Evolutionary conservation across 306 rosid species (phyloP), one percentile per base, ranked within the genome.

Genomic region (Carpinus fangiana): DNA sequence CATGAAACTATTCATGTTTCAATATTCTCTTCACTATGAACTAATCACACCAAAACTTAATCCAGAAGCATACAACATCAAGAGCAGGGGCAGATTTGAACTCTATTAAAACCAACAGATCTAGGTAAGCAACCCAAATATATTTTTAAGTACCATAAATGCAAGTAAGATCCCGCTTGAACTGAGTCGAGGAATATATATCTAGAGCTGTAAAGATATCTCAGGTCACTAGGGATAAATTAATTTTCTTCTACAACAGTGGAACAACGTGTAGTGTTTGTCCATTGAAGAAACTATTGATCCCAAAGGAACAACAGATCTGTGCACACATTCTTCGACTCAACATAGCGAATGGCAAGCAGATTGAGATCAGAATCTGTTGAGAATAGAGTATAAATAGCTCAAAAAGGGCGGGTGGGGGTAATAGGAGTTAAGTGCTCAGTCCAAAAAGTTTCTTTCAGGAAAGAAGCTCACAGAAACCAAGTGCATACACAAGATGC

Each of bases 71-170:
- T 66, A 18, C 14, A 18, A 8, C 26, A 38, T 36, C 28, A 36
- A 66, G 72, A 66, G 38, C 51, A 7, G 14, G 12, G 14, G 2
- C 16, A n/a, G 72, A 7, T 36, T 66, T 41, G 21, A 66, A 41
- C 72, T 38, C 48, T 2, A 38, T 38, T 10, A 66, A 41, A 36
- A 66, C 50, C 38, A 28, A 41, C 14, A 38, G 72, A 66, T 17
- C 8, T 18, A 66, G 13, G 26, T 23, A 66, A 36, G 72, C 26
- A 66, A 66, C 51, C 72, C 72, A 66, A 66, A 41, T 18, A 66
- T 41, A 66, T 66, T 38, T 38, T 66, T 41, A 66, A 66, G 20
- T 38, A n/a, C 48, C 26, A 18, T 11, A 57, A 36, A 62, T 62
- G 14, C 43, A 62, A 62, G 17, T 62, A 31, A 28, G 68, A 62